Evolutionary conservation across 805 yeast species (phyloP), one percentile per base, ranked within the genome.

Genomic region (Ogataea ganodermae): DNA sequence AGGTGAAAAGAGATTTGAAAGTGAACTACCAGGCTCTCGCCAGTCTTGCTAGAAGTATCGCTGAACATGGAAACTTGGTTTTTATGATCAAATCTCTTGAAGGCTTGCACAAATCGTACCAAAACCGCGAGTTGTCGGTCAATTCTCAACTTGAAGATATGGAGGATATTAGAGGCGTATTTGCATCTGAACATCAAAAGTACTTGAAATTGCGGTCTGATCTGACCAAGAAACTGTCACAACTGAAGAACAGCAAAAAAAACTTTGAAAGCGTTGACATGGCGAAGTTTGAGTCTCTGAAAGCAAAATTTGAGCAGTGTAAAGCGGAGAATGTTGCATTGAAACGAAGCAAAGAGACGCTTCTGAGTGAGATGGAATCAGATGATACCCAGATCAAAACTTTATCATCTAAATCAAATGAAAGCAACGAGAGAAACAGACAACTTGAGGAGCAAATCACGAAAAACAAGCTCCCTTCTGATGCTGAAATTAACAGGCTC

Each of bases 1-100:
- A 54, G 4, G 33, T 65, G 5, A 56, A 52, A 37, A 44, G 44
- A 12, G 66, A 61, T 42, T 42, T 65, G 31, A 59, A 58, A 14
- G 57, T 58, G 10, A 62, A 58, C 28, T 65, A 63, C 39, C 68
- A 65, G 41, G 61, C 68, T 1, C 46, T 66, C 48, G 68, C 68
- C 20, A 57, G 61, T 35, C 57, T 57, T 35, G 62, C 67, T 0
- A 53, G 68, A 35, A 59, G 59, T 27, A 62, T 58, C 40, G 60
- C 69, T 2, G 62, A 59, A 35, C 59, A 56, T 36, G 68, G 65
- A 20, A 64, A 62, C 40, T 43, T 60, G 38, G 51, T 57, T 22
- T 65, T 62, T 45, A 52, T 64, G 46, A 56, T 53, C 9, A 58
- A 59, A 22, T 50, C 64, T 4, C 45, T 59, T 18, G 61, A 60